Conservation (phyloP, 1,139 yeast genomes). For the Hyphopichia khmerensis region DNA sequence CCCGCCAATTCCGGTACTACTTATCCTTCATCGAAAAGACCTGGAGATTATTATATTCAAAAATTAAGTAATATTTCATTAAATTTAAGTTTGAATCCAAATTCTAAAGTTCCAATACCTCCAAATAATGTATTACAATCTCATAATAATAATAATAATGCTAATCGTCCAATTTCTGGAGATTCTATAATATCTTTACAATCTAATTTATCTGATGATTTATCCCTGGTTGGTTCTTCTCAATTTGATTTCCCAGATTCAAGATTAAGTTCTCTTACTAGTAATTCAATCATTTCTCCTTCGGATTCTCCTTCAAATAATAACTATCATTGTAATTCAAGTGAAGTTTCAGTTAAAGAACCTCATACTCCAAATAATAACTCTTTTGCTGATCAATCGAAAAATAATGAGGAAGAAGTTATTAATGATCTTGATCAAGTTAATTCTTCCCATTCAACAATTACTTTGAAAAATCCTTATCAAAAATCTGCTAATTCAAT, state of each 20-base stretch:
- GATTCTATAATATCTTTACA: constrained; percentile 38
- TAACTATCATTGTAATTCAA: constrained; percentile 7
- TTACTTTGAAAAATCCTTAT: constrained; percentile 14
- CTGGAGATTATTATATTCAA: constrained; percentile 43
- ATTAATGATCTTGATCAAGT: constrained; percentile 10
- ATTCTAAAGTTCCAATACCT: constrained; percentile 7
- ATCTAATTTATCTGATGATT: constrained; percentile 36
- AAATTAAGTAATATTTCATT: constrained; percentile 22
- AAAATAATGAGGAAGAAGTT: constrained; percentile 7
- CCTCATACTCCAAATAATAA: constrained; percentile 1
- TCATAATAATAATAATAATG: background rate
- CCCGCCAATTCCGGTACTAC: background rate
- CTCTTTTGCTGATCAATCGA: constrained; percentile 4
- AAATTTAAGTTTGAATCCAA: constrained; percentile 6
- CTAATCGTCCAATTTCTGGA: constrained; percentile 31
- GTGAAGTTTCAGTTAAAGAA: background rate
- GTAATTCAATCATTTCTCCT: constrained; percentile 27
- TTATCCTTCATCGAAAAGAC: constrained; percentile 27
- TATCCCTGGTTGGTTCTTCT: constrained; percentile 32
- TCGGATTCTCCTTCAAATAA: constrained; percentile 21
- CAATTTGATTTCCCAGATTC: constrained; percentile 39
- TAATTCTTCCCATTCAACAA: constrained; percentile 23
- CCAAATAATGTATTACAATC: constrained; percentile 2
- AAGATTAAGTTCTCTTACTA: constrained; percentile 39
- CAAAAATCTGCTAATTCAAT: background rate